Conservation (phyloP, 768 basidiomycete genomes). For the Amanita phalloides region DNA sequence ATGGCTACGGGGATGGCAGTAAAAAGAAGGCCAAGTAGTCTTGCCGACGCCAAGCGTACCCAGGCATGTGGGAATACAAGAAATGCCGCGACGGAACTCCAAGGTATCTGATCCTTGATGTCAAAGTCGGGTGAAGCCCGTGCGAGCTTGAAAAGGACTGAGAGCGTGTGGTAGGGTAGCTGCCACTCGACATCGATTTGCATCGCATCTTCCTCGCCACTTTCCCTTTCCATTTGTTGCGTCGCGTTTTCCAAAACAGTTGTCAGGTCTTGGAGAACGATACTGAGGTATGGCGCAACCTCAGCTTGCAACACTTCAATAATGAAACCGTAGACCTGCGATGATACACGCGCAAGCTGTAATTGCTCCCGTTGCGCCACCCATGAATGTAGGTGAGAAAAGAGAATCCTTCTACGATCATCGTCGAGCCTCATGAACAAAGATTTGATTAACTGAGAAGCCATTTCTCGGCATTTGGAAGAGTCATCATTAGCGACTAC, state of each 20-base stretch:
- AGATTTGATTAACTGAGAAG: slow-evolving; percentile 69
- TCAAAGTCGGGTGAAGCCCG: slow-evolving; percentile 42
- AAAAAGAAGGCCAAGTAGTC: slow-evolving; percentile 67
- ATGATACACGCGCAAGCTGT: slow-evolving; percentile 59
- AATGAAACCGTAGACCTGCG: slow-evolving; percentile 76
- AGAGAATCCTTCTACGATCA: slow-evolving; percentile 39
- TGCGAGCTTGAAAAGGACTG: slow-evolving; percentile 52
- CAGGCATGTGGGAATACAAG: slow-evolving; percentile 89
- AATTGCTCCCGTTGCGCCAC: slow-evolving; percentile 47
- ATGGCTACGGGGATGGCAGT: slow-evolving; percentile 33
- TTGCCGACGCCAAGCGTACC: slow-evolving; percentile 77
- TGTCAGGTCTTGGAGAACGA: slow-evolving; percentile 48
- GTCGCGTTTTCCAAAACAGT: slow-evolving; percentile 29
- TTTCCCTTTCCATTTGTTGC: slow-evolving; percentile 16
- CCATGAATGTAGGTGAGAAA: slow-evolving; percentile 77
- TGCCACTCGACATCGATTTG: slow-evolving; percentile 69
- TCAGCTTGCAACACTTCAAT: slow-evolving; percentile 54
- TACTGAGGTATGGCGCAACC: slow-evolving; percentile 29
- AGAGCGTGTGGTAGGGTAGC: slow-evolving; percentile 70
- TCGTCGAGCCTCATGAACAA: slow-evolving; percentile 64
- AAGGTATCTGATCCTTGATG: slow-evolving; percentile 38
- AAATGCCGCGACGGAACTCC: slow-evolving; percentile 52
- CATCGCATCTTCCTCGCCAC: slow-evolving; percentile 29
- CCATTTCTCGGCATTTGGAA: slow-evolving; percentile 80
- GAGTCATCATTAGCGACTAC: slow-evolving; percentile 92